Conservation (phyloP, 306 rosid genomes). For the Prunus davidiana region DNA sequence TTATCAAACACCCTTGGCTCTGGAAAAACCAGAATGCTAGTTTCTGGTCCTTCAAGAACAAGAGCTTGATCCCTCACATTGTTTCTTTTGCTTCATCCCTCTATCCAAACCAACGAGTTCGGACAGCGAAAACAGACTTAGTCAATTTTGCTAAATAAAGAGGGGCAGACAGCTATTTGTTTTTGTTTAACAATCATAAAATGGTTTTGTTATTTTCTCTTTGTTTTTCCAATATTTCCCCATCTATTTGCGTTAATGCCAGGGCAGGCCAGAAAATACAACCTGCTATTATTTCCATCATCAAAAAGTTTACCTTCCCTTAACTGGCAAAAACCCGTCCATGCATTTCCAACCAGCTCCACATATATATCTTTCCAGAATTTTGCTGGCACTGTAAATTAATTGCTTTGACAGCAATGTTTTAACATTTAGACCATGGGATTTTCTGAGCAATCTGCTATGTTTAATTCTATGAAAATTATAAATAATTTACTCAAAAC, state of each 20-base stretch:
- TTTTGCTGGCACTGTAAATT: neutral
- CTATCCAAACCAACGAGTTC: slow-evolving; percentile 32
- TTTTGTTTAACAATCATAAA: slow-evolving; percentile 4
- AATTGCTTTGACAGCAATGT: too few relatives aligned
- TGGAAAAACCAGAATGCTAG: slow-evolving; percentile 41
- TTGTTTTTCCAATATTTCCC: neutral
- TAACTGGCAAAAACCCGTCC: neutral
- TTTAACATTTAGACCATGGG: too few relatives aligned
- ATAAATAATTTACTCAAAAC: too few relatives aligned
- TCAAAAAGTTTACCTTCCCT: neutral
- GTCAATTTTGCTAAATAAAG: slow-evolving; percentile 49
- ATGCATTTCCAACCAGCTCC: slow-evolving; percentile 1
- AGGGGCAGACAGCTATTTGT: slow-evolving; percentile 8
- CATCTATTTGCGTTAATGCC: neutral
- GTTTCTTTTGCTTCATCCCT: slow-evolving; percentile 37
- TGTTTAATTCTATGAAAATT: too few relatives aligned
- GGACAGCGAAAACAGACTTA: slow-evolving; percentile 36
- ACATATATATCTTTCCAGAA: neutral
- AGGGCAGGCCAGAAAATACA: neutral
- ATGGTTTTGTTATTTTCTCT: neutral
- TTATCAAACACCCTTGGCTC: slow-evolving; percentile 3
- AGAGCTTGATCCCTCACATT: slow-evolving; percentile 2
- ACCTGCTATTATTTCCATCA: neutral
- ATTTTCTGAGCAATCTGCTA: too few relatives aligned
- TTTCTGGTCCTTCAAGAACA: slow-evolving; percentile 34